phyloP scores from a whole-genome alignment of 225 moss, liverwort and hornwort species.

The Polytrichum formosum region DNA sequence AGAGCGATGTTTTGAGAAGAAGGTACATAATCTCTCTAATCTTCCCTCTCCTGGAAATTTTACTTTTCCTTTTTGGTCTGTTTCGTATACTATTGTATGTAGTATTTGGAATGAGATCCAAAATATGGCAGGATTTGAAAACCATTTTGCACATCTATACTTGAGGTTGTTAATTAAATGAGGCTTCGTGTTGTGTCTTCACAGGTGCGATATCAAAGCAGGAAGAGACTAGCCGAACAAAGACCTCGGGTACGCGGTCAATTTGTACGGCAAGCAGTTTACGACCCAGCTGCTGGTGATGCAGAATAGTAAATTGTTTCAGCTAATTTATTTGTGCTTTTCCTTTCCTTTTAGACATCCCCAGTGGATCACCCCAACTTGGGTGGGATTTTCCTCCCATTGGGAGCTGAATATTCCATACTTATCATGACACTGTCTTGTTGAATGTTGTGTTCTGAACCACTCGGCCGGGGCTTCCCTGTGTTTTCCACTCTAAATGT shows the following conservation, averaged over 20 bases:
- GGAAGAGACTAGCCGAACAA: constrained; percentile 90
- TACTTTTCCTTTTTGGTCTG: too few relatives aligned
- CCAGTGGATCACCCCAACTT: constrained; percentile 1
- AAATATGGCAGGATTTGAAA: too few relatives aligned
- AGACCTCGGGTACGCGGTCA: constrained; percentile 91
- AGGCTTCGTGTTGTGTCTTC: background rate
- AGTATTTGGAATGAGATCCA: too few relatives aligned
- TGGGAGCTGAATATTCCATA: background rate
- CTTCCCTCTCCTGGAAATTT: too few relatives aligned
- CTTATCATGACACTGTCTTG: background rate
- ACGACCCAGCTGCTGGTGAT: constrained; percentile 62
- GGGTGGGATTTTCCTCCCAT: background rate
- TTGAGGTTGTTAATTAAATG: background rate
- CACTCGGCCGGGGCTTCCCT: background rate
- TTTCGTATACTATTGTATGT: too few relatives aligned
- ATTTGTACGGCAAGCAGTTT: constrained; percentile 85
- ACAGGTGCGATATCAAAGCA: constrained; percentile 97
- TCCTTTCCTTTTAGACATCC: constrained; percentile 6
- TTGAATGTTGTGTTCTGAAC: background rate
- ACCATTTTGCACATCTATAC: too few relatives aligned
- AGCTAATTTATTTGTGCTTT: constrained; percentile 3
- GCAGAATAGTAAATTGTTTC: constrained; percentile 28
- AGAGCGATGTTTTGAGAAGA: constrained; percentile 95
- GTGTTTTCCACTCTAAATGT: background rate
- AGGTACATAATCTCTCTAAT: constrained; percentile 34